Percentiles rank a stretch among this genome's conserved stretches.
Conservation (phyloP, 1,284 basidiomycete species). For the Singerocomus inundabilis region DNA sequence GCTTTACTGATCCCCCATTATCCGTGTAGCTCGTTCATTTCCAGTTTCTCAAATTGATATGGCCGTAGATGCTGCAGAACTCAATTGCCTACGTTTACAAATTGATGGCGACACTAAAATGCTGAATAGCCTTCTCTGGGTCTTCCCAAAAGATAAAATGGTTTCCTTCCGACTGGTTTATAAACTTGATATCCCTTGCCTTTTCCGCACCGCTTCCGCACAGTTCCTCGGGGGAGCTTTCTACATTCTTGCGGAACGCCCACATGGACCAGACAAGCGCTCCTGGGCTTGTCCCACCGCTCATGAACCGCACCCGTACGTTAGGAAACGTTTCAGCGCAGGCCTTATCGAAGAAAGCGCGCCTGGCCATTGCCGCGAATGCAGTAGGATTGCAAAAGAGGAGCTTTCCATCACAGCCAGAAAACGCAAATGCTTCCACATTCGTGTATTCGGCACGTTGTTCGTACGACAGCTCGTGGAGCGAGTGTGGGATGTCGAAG, state of each 20-base stretch:
- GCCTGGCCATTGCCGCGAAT: constrained; percentile 9
- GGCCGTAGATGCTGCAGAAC: too few species aligned
- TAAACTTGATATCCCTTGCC: constrained; percentile 22
- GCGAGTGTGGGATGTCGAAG: constrained; percentile 8
- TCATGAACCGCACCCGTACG: constrained; percentile 25
- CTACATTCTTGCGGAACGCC: constrained; percentile 10
- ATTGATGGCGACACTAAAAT: constrained; percentile 15
- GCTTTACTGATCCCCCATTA: too few species aligned
- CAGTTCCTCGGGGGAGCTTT: constrained; percentile 2
- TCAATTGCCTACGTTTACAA: too few species aligned
- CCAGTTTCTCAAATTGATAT: too few species aligned
- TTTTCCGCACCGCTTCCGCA: constrained; percentile 21
- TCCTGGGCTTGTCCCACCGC: constrained; percentile 16
- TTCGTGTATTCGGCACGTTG: constrained; percentile 19
- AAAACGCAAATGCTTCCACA: background rate
- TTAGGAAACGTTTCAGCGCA: constrained; percentile 16
- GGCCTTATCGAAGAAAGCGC: constrained; percentile 24
- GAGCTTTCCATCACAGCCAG: constrained; percentile 15
- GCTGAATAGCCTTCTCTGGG: constrained; percentile 25
- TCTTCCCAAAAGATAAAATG: constrained; percentile 33
- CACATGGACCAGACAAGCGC: constrained; percentile 18
- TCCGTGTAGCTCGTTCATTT: too few species aligned
- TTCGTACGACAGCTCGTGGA: constrained; percentile 19
- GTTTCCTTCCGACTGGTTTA: constrained; percentile 24
- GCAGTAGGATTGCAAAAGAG: constrained; percentile 8